Evolutionary conservation across 208 protist species (phyloP), one percentile per base, ranked within the genome.

Genomic region (Trichomonas gallinae): DNA sequence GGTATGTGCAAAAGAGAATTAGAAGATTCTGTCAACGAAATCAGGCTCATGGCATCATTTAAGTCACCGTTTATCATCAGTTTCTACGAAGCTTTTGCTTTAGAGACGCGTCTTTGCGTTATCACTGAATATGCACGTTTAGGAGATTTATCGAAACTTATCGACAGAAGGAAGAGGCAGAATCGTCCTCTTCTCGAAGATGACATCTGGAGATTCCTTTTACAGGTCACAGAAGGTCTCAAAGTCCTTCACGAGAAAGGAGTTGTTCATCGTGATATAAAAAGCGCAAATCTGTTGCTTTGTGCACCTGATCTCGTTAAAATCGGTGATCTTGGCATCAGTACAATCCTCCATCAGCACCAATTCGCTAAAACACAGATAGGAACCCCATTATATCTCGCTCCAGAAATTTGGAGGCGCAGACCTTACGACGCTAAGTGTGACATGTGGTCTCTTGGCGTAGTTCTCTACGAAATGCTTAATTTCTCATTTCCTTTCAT

Each of bases 1-100:
- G 10, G 93, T n/a, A 97, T 97, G 96, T 63, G 26, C 13, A 81
- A 44, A 58, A 88, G 82, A 81, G 87, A 97, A 51, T 45, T 96
- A 48, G 97, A 98, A 83, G 98, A 98, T 88, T 97, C 97, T 26
- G 96, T 98, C 31, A 98, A 98, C 88, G 98, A 98, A 96, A 97
- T 98, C 85, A 96, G 97, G 34, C n/a, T 98, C 17, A 97, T 98
- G 38, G 97, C 97, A 45, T 98, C 96, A 36, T 49, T 98, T 8
- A 96, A 44, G 23, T 97, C 97, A 96, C 97, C 97, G 9, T 96
- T 97, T 91, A 96, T 98, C 8, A 97, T 98, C n/a, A 34, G 93
- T 44, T 98, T 98, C 85, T 96, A 97, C 45, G 97, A 98, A 49
- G 97, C 97, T 0, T 98, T 98, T 40, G 93, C 98, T 31, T 97